Evolutionary conservation across 106 monocot genomes (phyloP), one percentile per base, ranked within the genome.

Genomic region (Dioscorea dumetorum): DNA sequence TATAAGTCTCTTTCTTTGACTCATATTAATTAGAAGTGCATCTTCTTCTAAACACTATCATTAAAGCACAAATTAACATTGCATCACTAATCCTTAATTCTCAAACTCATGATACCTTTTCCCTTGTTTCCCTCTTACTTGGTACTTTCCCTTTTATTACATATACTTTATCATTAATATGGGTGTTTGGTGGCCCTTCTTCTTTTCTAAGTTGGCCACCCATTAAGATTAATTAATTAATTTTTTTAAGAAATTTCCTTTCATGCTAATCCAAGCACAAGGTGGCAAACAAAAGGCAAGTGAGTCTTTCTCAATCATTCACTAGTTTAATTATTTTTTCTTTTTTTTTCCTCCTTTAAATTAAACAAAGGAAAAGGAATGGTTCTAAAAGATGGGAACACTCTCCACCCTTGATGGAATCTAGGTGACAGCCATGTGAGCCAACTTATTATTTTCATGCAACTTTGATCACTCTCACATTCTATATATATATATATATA

Each of bases 371-470:
- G 22, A 59, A 59, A 59, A 22, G 22, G 59, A 22, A 54, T 19
- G 54, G 59, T 59, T 12, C 59, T 22, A 22, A 22, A 59, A 21
- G 12, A 20, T 18, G 59, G 59, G 22, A 59, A 18, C 59, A 59
- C 59, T 20, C 12, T 24, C 59, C 59, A 11, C n/a, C 22, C 20
- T 59, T 59, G 59, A 59, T 59, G 59, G 59, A 59, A 59, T 59
- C 59, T 59, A 59, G 59, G 59, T 59, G 59, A 59, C 59, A 59
- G 59, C 59, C 22, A 24, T 59, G 41, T 8, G 41, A 41, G 41
- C 3, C 10, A 41, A 10, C 41, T 41, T 41, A 6, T 28, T 28
- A 28, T 28, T 41, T 41, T 41, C 41, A 41, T 41, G 6, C 41
- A 41, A 41, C 41, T 41, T 41, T 41, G 41, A 41, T 41, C 41